A percentile compares a stretch with the other conserved stretches of the same genome.
Evolutionary conservation across 805 yeast genomes (phyloP).

Genomic region (Myxozyma vanderwaltii): DNA sequence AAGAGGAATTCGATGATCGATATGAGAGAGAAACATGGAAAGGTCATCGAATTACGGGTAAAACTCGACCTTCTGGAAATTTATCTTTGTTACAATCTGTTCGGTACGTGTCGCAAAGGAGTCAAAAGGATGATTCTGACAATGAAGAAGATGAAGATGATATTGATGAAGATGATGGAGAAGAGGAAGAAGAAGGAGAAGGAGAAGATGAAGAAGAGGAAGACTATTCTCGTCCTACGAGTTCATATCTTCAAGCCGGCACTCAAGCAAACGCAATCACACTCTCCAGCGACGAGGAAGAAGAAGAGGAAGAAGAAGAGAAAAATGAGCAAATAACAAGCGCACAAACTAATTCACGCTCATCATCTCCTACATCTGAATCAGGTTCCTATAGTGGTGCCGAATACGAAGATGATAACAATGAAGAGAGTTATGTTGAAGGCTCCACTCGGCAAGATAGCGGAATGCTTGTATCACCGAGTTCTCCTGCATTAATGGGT

Average conservation of each 20-base stretch:
- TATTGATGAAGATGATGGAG: neutral
- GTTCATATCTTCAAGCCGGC: neutral
- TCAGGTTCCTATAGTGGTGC: constrained; percentile 7
- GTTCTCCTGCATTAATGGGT: neutral
- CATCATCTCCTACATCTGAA: constrained; percentile 11
- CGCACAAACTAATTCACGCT: neutral
- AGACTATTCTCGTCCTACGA: neutral
- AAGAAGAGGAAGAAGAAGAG: constrained; percentile 20
- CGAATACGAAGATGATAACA: constrained; percentile 2
- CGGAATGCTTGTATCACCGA: neutral
- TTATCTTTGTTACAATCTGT: neutral
- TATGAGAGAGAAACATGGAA: neutral
- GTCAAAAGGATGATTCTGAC: neutral
- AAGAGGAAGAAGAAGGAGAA: constrained; percentile 3
- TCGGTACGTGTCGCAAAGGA: neutral
- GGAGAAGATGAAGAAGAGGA: constrained; percentile 4
- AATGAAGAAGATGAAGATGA: neutral
- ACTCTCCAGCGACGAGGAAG: constrained; percentile 6
- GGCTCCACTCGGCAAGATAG: neutral
- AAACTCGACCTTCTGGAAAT: constrained; percentile 1
- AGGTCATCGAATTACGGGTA: neutral
- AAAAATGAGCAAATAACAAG: constrained; percentile 6
- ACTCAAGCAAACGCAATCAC: neutral
- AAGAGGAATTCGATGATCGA: neutral
- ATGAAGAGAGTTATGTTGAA: constrained; percentile 1